phyloP scores from a whole-genome alignment of 176 grass and related monocot species.

The Saccharum spontaneum region DNA sequence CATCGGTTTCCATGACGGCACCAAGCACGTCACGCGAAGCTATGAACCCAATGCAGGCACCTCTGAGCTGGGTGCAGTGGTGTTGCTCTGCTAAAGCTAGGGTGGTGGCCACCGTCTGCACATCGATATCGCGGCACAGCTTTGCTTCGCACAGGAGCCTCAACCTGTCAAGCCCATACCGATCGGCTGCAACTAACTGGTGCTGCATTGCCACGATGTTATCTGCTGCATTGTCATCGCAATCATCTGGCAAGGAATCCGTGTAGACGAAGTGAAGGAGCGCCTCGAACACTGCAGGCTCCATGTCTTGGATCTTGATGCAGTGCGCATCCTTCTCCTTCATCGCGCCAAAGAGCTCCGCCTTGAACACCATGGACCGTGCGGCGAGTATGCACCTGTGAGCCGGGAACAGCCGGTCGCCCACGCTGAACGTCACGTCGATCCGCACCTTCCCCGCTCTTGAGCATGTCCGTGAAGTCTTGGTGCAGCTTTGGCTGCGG shows the following conservation, averaged over 20 bases:
- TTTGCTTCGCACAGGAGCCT: constrained; percentile 16
- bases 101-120: background rate
- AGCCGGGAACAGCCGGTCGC: background rate
- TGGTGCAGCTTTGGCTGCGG: background rate
- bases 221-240: background rate
- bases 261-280: constrained; percentile 17
- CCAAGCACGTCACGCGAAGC: no score
- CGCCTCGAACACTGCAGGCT: background rate
- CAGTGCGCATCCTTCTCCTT: background rate
- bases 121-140: background rate
- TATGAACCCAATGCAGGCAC: background rate
- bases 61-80: background rate
- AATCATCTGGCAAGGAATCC: background rate
- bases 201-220: constrained; percentile 4
- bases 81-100: constrained; percentile 38
- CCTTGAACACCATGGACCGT: constrained; percentile 24
- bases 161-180: constrained; percentile 34
- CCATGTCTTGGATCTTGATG: constrained; percentile 18
- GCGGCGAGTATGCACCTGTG: constrained; percentile 33
- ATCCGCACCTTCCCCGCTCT: background rate
- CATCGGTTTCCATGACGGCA: background rate
- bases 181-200: constrained; percentile 22
- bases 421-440: constrained; percentile 29
- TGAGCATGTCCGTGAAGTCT: background rate
- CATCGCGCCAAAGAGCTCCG: constrained; percentile 20